Conservation (phyloP, 768 basidiomycete genomes). For the Gymnopilus junonius region DNA sequence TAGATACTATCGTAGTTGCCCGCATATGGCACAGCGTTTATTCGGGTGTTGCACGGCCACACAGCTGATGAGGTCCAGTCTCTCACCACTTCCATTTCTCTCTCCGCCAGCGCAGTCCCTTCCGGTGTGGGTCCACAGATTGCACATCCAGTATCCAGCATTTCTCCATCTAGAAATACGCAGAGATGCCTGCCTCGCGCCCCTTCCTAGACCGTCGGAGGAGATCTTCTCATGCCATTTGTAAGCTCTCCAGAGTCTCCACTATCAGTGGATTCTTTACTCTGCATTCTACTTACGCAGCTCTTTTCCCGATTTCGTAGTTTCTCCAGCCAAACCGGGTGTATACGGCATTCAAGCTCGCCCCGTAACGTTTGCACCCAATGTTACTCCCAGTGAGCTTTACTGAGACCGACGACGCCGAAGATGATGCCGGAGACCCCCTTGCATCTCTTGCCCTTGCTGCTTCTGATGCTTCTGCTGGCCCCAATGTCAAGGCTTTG, state of each 20-base stretch:
- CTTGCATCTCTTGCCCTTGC: background rate
- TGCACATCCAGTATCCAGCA: background rate
- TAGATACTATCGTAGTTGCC: background rate
- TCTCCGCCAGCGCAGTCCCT: background rate
- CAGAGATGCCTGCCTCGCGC: constrained; percentile 14
- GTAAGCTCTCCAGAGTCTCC: constrained; percentile 9
- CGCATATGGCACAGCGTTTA: background rate
- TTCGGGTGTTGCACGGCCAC: background rate
- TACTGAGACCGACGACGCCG: constrained; percentile 21
- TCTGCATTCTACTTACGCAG: background rate
- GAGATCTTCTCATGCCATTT: constrained; percentile 16
- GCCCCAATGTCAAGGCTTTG: constrained; percentile 1
- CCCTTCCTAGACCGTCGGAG: constrained; percentile 11
- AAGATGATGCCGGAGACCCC: constrained; percentile 11
- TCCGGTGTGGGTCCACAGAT: constrained; percentile 1
- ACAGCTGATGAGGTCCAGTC: background rate
- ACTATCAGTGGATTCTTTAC: background rate
- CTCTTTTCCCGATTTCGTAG: background rate
- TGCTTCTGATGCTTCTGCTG: background rate
- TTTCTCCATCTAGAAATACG: background rate
- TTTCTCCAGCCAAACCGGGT: constrained; percentile 32
- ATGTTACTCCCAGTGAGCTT: constrained; percentile 33
- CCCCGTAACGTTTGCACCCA: constrained; percentile 33
- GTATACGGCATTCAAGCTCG: constrained; percentile 27
- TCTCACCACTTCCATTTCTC: background rate